These are phyloP conservation scores for Entomortierella chlamydospora DNA, from an alignment of 192 early-diverging fungal species.

Conservation along the genomic window DNA sequence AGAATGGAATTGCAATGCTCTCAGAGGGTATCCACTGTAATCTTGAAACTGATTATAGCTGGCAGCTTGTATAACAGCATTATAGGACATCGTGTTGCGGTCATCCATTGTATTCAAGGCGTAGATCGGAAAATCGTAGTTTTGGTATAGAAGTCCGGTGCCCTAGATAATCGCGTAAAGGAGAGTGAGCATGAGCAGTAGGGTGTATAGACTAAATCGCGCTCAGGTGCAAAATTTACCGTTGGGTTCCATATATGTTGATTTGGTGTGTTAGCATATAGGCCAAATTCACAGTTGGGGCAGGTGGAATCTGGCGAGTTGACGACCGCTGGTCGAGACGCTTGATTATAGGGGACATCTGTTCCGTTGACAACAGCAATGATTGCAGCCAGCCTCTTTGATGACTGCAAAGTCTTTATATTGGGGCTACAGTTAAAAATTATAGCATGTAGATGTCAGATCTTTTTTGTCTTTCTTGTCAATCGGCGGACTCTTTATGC, in stretches of 20 bases:
- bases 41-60: conserved; percentile 26
- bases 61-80: conserved; percentile 57
- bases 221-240: too few species aligned
- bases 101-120: conserved; percentile 57
- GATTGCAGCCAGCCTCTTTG: conserved; percentile 67
- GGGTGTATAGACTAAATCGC: background rate
- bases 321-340: conserved; percentile 38
- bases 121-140: conserved; percentile 77
- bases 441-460: background rate
- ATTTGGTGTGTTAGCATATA: conserved; percentile 65
- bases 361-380: conserved; percentile 62
- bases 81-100: conserved; percentile 43
- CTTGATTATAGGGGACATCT: conserved; percentile 24
- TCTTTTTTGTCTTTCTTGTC: background rate
- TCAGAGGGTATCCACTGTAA: conserved; percentile 73
- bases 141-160: conserved; percentile 62
- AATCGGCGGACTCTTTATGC: background rate
- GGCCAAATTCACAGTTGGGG: conserved; percentile 78
- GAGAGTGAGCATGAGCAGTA: background rate
- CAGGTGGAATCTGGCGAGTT: conserved; percentile 71
- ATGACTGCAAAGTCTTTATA: conserved; percentile 53
- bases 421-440: conserved; percentile 54
- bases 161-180: conserved; percentile 58
- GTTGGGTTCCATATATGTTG: conserved; percentile 77
- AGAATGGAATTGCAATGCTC: conserved; percentile 76